phyloP scores from a whole-genome alignment of 2,329 filamentous ascomycete genomes.

The Apiospora aurea region DNA sequence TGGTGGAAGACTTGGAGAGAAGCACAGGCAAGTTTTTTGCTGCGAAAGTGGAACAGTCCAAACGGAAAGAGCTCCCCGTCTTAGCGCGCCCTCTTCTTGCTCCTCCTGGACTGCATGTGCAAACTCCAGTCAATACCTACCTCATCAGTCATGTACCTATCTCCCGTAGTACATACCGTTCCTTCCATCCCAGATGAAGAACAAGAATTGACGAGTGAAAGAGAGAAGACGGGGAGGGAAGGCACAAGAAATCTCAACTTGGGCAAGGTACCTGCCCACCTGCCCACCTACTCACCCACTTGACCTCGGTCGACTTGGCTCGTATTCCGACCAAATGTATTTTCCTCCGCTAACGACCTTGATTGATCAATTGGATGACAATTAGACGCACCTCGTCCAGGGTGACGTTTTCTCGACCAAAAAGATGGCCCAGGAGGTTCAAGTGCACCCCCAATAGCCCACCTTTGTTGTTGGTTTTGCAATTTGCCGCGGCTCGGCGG shows the following conservation, averaged over 20 bases:
- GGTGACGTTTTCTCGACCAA: not conserved
- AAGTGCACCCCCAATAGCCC: not conserved
- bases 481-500: slow-evolving; percentile 10
- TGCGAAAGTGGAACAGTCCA: not conserved
- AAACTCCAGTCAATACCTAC: not conserved
- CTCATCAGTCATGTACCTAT: too few species aligned
- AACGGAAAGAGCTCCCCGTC: slow-evolving; percentile 15
- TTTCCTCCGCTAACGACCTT: not conserved
- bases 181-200: not conserved
- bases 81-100: not conserved
- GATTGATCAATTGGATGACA: not conserved
- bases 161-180: not conserved
- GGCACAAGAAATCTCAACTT: not conserved
- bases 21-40: slow-evolving; percentile 9
- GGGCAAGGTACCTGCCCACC: not conserved
- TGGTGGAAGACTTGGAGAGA: not conserved
- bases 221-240: not conserved
- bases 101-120: not conserved
- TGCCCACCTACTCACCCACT: not conserved
- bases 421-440: not conserved
- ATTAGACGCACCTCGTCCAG: not conserved
- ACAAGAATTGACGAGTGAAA: not conserved
- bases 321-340: not conserved
- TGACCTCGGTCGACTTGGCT: not conserved
- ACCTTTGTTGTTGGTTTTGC: not conserved